A percentile compares a stretch with the other conserved stretches of the same genome.
phyloP scores from a whole-genome alignment of 768 basidiomycete genomes.

The Infundibulicybe gibba region DNA sequence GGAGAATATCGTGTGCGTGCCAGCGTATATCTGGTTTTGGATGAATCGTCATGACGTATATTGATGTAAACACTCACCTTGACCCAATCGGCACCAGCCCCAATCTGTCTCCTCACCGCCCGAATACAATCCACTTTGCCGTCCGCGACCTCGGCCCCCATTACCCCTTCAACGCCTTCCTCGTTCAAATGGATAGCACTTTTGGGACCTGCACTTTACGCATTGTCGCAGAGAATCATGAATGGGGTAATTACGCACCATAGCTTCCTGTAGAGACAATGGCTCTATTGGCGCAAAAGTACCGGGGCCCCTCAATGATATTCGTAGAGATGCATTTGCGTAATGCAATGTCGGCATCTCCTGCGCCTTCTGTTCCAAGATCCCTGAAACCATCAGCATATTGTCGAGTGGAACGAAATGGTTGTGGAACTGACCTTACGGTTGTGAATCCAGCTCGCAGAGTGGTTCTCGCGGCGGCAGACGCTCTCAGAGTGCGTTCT shows the following conservation, averaged over 20 bases:
- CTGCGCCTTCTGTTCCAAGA: conserved; percentile 66
- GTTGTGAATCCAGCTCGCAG: conserved; percentile 62
- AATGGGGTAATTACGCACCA: conserved; percentile 27
- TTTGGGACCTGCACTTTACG: conserved; percentile 43
- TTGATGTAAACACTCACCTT: conserved; percentile 33
- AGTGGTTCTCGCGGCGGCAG: conserved; percentile 53
- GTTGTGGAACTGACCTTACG: conserved; percentile 39
- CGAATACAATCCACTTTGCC: conserved; percentile 51
- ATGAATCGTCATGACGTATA: neutral
- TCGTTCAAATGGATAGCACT: conserved; percentile 40
- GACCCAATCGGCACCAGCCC: conserved; percentile 66
- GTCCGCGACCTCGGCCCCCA: conserved; percentile 56
- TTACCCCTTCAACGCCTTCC: conserved; percentile 54
- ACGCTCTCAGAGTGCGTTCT: conserved; percentile 60
- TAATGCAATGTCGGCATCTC: conserved; percentile 55
- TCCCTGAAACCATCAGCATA: conserved; percentile 34
- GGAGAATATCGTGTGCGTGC: conserved; percentile 15
- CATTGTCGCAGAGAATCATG: conserved; percentile 1
- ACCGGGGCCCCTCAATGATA: conserved; percentile 57
- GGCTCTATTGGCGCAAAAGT: conserved; percentile 57
- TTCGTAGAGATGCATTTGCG: conserved; percentile 48
- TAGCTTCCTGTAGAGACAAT: conserved; percentile 62
- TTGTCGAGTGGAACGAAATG: neutral
- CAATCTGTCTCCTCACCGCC: conserved; percentile 58
- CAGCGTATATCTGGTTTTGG: conserved; percentile 44